phyloP scores from a whole-genome alignment of 805 yeast species.

The Candida maris region DNA sequence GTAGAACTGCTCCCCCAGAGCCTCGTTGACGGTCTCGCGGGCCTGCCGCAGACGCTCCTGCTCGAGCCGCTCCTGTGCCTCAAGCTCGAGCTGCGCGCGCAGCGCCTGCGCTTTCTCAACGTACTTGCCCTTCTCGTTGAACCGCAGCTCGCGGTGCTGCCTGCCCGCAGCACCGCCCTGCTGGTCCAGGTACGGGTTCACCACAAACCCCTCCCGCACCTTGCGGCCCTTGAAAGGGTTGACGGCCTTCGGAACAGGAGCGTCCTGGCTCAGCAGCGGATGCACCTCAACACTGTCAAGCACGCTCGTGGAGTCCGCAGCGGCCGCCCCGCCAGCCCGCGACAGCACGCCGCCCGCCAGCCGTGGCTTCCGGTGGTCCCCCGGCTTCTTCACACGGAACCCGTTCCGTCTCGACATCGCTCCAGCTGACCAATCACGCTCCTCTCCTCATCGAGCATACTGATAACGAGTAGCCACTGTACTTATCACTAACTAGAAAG shows the following conservation, averaged over 20 bases:
- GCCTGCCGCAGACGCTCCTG: slow-evolving; percentile 22
- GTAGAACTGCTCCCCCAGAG: slow-evolving; percentile 55
- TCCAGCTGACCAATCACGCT: too few species aligned
- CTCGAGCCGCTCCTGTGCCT: slow-evolving; percentile 32
- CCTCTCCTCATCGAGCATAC: too few species aligned
- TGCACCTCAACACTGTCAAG: slow-evolving; percentile 27
- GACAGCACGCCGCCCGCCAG: too few species aligned
- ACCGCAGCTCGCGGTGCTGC: slow-evolving; percentile 39
- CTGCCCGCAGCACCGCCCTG: slow-evolving; percentile 21
- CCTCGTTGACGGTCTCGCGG: slow-evolving; percentile 45
- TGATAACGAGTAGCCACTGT: too few species aligned
- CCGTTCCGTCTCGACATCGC: too few species aligned
- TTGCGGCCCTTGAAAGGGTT: slow-evolving; percentile 23
- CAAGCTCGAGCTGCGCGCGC: slow-evolving; percentile 38
- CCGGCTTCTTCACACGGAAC: too few species aligned
- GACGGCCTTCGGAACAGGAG: slow-evolving; percentile 15
- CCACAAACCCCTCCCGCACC: slow-evolving; percentile 24
- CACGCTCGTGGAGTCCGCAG: slow-evolving; percentile 6
- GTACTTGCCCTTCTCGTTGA: slow-evolving; percentile 64
- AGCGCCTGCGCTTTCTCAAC: slow-evolving; percentile 49
- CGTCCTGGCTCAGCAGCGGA: slow-evolving; percentile 23
- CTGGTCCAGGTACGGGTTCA: slow-evolving; percentile 34
- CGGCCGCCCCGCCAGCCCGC: not conserved
- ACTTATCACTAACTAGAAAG: too few species aligned
- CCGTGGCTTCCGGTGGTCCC: too few species aligned